phyloP scores from a whole-genome alignment of 2,329 filamentous ascomycete genomes.

The Cytospora paraplurivora region DNA sequence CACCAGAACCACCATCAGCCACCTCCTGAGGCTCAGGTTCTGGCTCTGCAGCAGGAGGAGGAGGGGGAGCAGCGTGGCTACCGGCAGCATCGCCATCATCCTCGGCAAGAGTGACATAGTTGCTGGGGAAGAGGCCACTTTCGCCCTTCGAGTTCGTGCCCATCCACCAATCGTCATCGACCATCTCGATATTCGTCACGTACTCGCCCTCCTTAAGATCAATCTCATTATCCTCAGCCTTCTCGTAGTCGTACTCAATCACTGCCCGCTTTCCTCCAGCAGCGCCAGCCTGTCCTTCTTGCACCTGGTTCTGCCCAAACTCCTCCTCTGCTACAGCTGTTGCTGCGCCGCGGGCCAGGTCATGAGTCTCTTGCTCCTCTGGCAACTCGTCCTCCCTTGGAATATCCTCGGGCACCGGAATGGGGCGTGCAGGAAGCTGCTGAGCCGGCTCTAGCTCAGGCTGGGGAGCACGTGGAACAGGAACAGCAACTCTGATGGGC shows the following conservation, averaged over 20 bases:
- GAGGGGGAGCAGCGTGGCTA: conserved; percentile 34
- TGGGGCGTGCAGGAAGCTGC: conserved; percentile 55
- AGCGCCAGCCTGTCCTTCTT: conserved; percentile 40
- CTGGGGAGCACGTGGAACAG: conserved; percentile 68
- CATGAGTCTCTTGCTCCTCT: conserved; percentile 64
- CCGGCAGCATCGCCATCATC: conserved; percentile 50
- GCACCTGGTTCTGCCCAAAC: conserved; percentile 43
- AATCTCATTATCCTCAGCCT: conserved; percentile 95
- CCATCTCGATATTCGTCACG: conserved; percentile 92
- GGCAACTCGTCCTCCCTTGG: conserved; percentile 66
- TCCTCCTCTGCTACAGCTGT: conserved; percentile 54
- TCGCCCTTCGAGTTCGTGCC: conserved; percentile 85
- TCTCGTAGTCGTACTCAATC: conserved; percentile 94
- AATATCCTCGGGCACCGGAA: conserved; percentile 65
- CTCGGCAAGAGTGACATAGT: conserved; percentile 88
- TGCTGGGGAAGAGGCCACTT: conserved; percentile 86
- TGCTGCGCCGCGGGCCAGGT: conserved; percentile 58
- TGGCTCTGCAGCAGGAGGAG: conserved; percentile 41
- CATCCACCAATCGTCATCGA: conserved; percentile 99
- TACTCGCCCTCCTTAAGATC: conserved; percentile 86
- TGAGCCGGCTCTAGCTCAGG: conserved; percentile 55
- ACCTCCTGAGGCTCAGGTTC: conserved; percentile 43
- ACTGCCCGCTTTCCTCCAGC: conserved; percentile 70
- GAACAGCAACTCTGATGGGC: conserved; percentile 83
- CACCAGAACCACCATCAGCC: conserved; percentile 45